Percentiles rank a stretch among this genome's conserved stretches.
Conservation (phyloP, 768 basidiomycete genomes). For the Kwoniella shandongensis region DNA sequence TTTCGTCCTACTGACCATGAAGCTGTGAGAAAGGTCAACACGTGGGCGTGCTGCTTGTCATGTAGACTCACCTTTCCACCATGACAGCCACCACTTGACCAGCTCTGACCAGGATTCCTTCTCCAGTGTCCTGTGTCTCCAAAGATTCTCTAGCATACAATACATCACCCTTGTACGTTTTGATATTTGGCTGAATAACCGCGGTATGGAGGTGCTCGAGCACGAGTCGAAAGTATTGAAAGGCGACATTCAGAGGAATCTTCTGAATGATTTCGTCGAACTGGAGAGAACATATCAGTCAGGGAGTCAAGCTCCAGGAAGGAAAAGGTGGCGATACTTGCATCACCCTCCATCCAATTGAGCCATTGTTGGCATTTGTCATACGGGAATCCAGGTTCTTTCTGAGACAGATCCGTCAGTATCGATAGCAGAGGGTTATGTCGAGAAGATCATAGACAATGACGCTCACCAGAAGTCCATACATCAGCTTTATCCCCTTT, state of each 20-base stretch:
- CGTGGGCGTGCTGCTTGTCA: not conserved
- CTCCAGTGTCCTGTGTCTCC: not conserved
- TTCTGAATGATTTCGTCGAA: not conserved
- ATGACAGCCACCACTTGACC: not conserved
- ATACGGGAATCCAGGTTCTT: no score
- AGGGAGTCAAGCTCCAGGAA: not conserved
- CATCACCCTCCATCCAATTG: no score
- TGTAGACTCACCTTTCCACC: not conserved
- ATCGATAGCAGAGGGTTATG: no score
- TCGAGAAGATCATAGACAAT: not conserved
- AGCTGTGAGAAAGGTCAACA: not conserved
- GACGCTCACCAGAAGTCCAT: not conserved
- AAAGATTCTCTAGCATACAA: not conserved
- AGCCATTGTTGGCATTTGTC: no score
- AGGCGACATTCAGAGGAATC: not conserved
- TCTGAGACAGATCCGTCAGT: no score
- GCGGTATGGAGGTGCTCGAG: not conserved
- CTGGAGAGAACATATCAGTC: not conserved
- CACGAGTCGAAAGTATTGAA: not conserved
- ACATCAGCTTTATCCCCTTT: constrained; percentile 5
- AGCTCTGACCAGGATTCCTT: not conserved
- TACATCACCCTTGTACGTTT: not conserved
- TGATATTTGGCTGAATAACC: not conserved
- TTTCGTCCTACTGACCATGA: not conserved
- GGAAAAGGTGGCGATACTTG: no score